Evolutionary conservation across 225 moss, liverwort and hornwort genomes (phyloP).

Genomic region (Rhytidiadelphus loreus): DNA sequence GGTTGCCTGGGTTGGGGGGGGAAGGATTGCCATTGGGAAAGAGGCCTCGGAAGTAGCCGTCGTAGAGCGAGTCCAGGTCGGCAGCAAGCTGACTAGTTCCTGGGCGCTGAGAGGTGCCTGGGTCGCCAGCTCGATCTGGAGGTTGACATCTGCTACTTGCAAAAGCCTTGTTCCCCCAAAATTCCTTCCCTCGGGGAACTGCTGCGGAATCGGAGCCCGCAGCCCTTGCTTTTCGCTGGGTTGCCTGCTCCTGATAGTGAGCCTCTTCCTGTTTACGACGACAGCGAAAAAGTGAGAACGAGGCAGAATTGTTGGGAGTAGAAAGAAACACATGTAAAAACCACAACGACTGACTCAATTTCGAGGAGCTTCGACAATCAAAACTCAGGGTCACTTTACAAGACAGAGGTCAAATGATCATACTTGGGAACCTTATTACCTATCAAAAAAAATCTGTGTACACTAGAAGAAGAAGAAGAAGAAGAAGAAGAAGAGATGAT

Average conservation of each 20-base stretch:
- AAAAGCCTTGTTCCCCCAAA: constrained; percentile 12
- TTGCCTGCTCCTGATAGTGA: constrained; percentile 38
- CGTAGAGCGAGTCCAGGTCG: constrained; percentile 47
- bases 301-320: background rate
- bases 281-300: background rate
- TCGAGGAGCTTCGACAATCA: background rate
- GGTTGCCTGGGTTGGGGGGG: background rate
- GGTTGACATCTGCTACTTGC: background rate
- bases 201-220: constrained; percentile 12
- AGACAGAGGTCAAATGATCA: background rate
- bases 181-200: background rate
- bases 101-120: background rate
- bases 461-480: background rate
- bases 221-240: constrained; percentile 28
- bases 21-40: constrained; percentile 5
- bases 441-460: background rate
- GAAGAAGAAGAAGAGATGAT: background rate
- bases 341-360: background rate
- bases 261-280: constrained; percentile 47
- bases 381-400: background rate
- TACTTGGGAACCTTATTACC: background rate
- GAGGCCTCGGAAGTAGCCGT: constrained; percentile 64
- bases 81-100: background rate
- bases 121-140: background rate
- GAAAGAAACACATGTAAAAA: background rate